A percentile compares a stretch with the other conserved stretches of the same genome.
Evolutionary conservation across 108 stramenopile genomes (phyloP).

Genomic region (Skeletonema menzelii): DNA sequence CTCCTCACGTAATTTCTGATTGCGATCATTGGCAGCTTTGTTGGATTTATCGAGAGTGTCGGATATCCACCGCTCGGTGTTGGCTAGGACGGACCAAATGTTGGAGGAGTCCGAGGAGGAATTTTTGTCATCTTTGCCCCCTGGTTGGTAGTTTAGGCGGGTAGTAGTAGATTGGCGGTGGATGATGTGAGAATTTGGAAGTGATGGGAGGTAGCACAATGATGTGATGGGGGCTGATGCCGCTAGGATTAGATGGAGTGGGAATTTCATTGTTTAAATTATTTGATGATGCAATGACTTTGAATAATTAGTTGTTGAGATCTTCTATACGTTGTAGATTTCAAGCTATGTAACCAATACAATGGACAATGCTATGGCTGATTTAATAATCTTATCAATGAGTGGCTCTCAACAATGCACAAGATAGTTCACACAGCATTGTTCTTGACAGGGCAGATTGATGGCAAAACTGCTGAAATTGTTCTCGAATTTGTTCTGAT

Average conservation of each 20-base stretch:
- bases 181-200: background rate
- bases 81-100: constrained; percentile 68
- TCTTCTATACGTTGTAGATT: too few relatives aligned
- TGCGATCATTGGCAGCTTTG: constrained; percentile 11
- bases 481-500: too few relatives aligned
- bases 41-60: constrained; percentile 54
- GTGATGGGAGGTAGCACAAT: background rate
- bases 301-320: too few relatives aligned
- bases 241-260: background rate
- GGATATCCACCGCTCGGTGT: constrained; percentile 80
- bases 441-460: too few relatives aligned
- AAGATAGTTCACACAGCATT: too few relatives aligned
- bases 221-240: background rate
- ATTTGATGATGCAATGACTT: too few relatives aligned
- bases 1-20: background rate
- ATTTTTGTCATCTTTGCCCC: background rate
- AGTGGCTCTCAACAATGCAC: too few relatives aligned
- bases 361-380: too few relatives aligned
- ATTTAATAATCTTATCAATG: too few relatives aligned
- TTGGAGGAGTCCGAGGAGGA: background rate
- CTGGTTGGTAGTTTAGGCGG: background rate
- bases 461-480: too few relatives aligned
- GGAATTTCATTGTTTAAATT: background rate
- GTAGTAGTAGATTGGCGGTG: background rate
- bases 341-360: too few relatives aligned